phyloP scores from a whole-genome alignment of 2,329 filamentous ascomycete genomes.

The Xylariaceae sp. region DNA sequence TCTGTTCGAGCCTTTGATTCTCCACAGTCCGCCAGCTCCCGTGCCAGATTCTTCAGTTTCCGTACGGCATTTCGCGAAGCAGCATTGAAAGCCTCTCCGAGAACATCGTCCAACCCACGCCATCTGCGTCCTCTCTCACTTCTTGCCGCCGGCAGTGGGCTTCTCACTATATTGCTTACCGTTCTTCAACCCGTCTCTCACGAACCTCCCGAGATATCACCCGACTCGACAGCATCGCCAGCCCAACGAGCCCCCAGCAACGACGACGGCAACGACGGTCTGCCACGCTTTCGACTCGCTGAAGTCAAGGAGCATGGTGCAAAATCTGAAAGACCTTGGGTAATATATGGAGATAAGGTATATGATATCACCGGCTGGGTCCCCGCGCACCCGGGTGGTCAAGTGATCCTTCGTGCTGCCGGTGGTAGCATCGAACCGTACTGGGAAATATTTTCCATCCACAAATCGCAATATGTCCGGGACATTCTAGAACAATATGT shows the following conservation, averaged over 20 bases:
- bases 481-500: slow-evolving; percentile 67
- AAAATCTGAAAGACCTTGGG: slow-evolving; percentile 60
- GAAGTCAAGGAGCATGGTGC: slow-evolving; percentile 58
- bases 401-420: slow-evolving; percentile 68
- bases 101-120: slow-evolving; percentile 6
- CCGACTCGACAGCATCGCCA: slow-evolving; percentile 8
- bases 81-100: slow-evolving; percentile 9
- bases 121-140: slow-evolving; percentile 27
- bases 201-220: slow-evolving; percentile 19
- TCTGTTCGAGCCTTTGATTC: slow-evolving; percentile 14
- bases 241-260: slow-evolving; percentile 12
- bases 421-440: slow-evolving; percentile 68
- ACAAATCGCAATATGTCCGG: slow-evolving; percentile 65
- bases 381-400: slow-evolving; percentile 65
- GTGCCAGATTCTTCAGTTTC: slow-evolving; percentile 17
- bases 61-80: slow-evolving; percentile 20
- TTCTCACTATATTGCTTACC: slow-evolving; percentile 33
- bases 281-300: slow-evolving; percentile 53
- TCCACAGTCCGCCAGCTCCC: slow-evolving; percentile 5
- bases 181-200: slow-evolving; percentile 30
- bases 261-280: slow-evolving; percentile 42
- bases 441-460: slow-evolving; percentile 72
- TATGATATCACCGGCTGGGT: slow-evolving; percentile 75
- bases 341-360: slow-evolving; percentile 64
- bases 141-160: slow-evolving; percentile 33